Evolutionary conservation across 1,139 yeast species (phyloP).

Genomic region (Kodamaea sp.): DNA sequence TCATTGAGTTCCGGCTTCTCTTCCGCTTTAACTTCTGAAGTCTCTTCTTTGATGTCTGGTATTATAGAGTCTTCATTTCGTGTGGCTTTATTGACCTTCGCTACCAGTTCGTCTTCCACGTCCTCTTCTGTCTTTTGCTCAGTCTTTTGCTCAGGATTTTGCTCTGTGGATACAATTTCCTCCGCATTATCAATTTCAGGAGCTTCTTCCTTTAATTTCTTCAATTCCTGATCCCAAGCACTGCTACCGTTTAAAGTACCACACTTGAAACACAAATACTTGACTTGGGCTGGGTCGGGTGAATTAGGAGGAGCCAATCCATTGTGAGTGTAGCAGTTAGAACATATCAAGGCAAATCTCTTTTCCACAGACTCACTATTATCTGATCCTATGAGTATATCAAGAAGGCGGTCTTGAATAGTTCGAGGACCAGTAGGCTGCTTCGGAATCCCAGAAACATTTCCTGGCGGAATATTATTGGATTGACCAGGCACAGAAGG

Average conservation of each 20-base stretch:
- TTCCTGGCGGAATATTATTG: no score
- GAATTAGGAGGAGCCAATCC: constrained; percentile 81
- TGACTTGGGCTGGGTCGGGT: constrained; percentile 52
- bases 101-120: neutral
- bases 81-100: neutral
- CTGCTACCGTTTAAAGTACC: constrained; percentile 55
- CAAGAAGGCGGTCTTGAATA: constrained; percentile 46
- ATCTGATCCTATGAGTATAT: constrained; percentile 70
- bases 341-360: constrained; percentile 75
- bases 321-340: constrained; percentile 65
- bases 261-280: constrained; percentile 75
- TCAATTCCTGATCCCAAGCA: constrained; percentile 8
- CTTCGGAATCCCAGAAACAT: neutral
- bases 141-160: neutral
- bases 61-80: neutral
- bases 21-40: neutral
- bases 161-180: no score
- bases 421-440: constrained; percentile 17
- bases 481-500: neutral
- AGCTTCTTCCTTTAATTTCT: constrained; percentile 1
- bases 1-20: no score
- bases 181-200: neutral
- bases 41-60: no score
- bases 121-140: neutral
- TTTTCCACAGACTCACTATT: constrained; percentile 60